Conservation (phyloP, 2,329 filamentous ascomycete species). For the Ceratocystiopsis sp. region DNA sequence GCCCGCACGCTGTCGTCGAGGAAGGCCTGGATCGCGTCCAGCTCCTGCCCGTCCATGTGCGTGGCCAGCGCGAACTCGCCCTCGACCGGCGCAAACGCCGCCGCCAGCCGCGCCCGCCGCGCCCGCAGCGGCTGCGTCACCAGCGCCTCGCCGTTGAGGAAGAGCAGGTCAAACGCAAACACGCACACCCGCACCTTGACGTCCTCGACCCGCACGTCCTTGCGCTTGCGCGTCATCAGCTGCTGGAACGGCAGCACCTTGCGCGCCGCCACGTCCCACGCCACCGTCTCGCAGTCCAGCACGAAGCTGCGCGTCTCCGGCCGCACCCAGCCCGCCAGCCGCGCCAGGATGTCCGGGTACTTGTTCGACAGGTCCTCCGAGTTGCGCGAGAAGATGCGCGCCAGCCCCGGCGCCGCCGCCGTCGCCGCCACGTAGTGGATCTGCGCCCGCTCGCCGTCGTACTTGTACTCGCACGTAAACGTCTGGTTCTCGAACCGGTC, state of each 20-base stretch:
- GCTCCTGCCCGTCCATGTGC: constrained; percentile 67
- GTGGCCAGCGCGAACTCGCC: constrained; percentile 88
- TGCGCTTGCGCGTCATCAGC: constrained; percentile 93
- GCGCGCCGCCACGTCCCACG: constrained; percentile 88
- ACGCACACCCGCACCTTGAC: constrained; percentile 95
- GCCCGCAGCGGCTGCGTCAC: constrained; percentile 79
- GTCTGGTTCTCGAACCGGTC: constrained; percentile 90
- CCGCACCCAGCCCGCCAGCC: constrained; percentile 80
- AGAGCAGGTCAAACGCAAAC: constrained; percentile 89
- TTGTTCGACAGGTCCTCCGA: constrained; percentile 96
- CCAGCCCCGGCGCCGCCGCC: constrained; percentile 47
- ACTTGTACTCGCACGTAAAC: constrained; percentile 98
- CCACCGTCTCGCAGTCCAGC: constrained; percentile 94
- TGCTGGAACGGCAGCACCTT: constrained; percentile 95
- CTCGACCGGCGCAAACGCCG: constrained; percentile 60
- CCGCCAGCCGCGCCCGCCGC: constrained; percentile 56
- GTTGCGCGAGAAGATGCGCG: constrained; percentile 92
- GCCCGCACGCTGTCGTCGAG: constrained; percentile 91
- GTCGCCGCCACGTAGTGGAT: constrained; percentile 92
- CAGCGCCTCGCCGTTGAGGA: constrained; percentile 77
- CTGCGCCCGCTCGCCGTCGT: constrained; percentile 94
- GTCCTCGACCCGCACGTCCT: constrained; percentile 89
- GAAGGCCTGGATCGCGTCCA: constrained; percentile 85
- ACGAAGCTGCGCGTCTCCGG: constrained; percentile 85
- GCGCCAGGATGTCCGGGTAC: constrained; percentile 86